A percentile compares a stretch with the other conserved stretches of the same genome.
These are phyloP conservation scores for Conidiobolus incongruus DNA, from an alignment of 371 early-diverging fungal genomes.

Conservation along the genomic window DNA sequence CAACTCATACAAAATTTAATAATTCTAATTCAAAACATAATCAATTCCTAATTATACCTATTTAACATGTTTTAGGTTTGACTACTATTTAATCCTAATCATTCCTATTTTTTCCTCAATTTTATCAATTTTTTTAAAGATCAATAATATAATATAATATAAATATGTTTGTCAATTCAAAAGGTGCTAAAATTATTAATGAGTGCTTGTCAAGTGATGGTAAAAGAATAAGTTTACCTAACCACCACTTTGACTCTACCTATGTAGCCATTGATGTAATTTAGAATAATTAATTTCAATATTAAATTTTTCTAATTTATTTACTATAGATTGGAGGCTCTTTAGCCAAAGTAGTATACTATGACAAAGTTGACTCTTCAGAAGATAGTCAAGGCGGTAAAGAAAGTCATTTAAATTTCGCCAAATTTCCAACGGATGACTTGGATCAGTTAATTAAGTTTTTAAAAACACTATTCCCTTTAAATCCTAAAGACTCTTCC, in stretches of 20 bases:
- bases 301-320: background rate
- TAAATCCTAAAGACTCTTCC: conserved; percentile 10
- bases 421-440: conserved; percentile 80
- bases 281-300: background rate
- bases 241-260: background rate
- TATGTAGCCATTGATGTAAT: conserved; percentile 2
- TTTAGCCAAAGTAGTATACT: conserved; percentile 84
- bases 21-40: no score
- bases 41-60: no score
- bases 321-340: conserved; percentile 64
- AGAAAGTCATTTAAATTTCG: conserved; percentile 82
- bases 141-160: no score
- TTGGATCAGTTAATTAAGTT: conserved; percentile 76
- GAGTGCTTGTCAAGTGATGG: background rate
- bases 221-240: background rate
- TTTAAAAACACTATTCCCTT: conserved; percentile 28
- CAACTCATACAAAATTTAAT: no score
- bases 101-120: no score
- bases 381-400: conserved; percentile 11
- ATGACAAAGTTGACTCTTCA: conserved; percentile 22
- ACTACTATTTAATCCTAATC: no score
- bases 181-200: background rate
- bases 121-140: no score
- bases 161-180: no score
- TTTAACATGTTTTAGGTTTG: no score